These are phyloP conservation scores for Ogataea corticis DNA, from an alignment of 805 yeast genomes.

Conservation along the genomic window DNA sequence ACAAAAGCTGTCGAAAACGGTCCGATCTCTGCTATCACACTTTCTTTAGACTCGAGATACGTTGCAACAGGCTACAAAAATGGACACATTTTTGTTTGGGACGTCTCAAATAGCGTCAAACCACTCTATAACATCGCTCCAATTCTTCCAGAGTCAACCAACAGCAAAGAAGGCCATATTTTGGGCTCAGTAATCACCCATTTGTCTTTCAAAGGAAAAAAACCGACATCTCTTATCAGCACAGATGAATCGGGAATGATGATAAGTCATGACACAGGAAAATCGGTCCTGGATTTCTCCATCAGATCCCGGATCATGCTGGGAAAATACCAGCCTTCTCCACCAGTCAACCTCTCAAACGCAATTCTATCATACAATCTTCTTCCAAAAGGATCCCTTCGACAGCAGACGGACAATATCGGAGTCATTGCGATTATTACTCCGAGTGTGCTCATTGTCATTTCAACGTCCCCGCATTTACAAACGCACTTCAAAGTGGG, in stretches of 20 bases:
- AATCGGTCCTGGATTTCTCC: constrained; percentile 54
- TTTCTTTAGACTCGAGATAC: constrained; percentile 69
- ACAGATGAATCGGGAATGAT: constrained; percentile 59
- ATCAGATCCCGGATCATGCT: constrained; percentile 49
- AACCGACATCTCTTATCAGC: constrained; percentile 57
- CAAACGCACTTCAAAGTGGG: constrained; percentile 56
- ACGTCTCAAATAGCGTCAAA: constrained; percentile 38
- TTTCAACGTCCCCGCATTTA: constrained; percentile 53
- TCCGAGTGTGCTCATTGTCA: constrained; percentile 46
- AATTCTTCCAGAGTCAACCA: constrained; percentile 23
- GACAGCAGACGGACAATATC: constrained; percentile 53
- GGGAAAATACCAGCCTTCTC: constrained; percentile 43
- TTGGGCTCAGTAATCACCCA: constrained; percentile 41
- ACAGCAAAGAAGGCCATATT: constrained; percentile 36
- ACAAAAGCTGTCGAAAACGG: constrained; percentile 40
- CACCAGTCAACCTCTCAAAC: constrained; percentile 14
- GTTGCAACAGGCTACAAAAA: constrained; percentile 66
- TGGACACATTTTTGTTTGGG: constrained; percentile 75
- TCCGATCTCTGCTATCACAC: constrained; percentile 52
- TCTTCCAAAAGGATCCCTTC: constrained; percentile 61
- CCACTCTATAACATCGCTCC: constrained; percentile 36
- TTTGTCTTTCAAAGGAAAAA: constrained; percentile 47
- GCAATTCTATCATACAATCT: constrained; percentile 43
- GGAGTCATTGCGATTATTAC: constrained; percentile 65
- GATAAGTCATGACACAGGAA: constrained; percentile 62